Evolutionary conservation across 352 stramenopile species (phyloP).

Genomic region (Phytophthora multivora): DNA sequence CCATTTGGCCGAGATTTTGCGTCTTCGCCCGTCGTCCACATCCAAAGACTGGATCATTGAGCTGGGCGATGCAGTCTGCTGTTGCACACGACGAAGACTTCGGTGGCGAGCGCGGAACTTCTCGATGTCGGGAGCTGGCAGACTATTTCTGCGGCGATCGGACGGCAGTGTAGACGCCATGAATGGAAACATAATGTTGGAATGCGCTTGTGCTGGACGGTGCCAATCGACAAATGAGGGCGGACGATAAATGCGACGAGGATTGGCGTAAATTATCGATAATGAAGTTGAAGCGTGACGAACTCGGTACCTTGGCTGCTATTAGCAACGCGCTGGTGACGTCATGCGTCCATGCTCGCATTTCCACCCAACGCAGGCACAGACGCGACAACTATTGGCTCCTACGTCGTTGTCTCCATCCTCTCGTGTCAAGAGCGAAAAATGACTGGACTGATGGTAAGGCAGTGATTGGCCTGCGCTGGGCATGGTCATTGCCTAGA

Average conservation of each 20-base stretch:
- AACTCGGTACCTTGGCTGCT: not conserved
- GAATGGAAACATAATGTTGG: slow-evolving; percentile 23
- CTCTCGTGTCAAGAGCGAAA: not conserved
- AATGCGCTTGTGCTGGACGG: not conserved
- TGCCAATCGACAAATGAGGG: slow-evolving; percentile 13
- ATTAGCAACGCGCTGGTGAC: not conserved
- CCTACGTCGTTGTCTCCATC: not conserved
- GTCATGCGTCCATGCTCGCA: not conserved
- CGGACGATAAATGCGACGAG: slow-evolving; percentile 7
- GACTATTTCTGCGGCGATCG: not conserved
- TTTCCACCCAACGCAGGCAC: not conserved
- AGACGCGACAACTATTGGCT: not conserved
- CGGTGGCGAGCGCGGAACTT: slow-evolving; percentile 43
- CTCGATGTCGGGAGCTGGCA: slow-evolving; percentile 39
- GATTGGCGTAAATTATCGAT: not conserved
- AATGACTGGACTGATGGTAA: not conserved
- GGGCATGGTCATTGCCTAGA: not conserved
- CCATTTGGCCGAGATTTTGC: slow-evolving; percentile 40
- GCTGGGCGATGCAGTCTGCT: not conserved
- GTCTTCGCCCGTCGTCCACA: slow-evolving; percentile 31
- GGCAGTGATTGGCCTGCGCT: slow-evolving; percentile 5
- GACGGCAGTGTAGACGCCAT: not conserved
- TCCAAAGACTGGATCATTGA: slow-evolving; percentile 12
- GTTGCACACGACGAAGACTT: slow-evolving; percentile 33
- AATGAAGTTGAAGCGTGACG: slow-evolving; percentile 20